Percentiles rank a stretch among this genome's conserved stretches.
Conservation (phyloP, 768 basidiomycete genomes). For the Russula foetens region DNA sequence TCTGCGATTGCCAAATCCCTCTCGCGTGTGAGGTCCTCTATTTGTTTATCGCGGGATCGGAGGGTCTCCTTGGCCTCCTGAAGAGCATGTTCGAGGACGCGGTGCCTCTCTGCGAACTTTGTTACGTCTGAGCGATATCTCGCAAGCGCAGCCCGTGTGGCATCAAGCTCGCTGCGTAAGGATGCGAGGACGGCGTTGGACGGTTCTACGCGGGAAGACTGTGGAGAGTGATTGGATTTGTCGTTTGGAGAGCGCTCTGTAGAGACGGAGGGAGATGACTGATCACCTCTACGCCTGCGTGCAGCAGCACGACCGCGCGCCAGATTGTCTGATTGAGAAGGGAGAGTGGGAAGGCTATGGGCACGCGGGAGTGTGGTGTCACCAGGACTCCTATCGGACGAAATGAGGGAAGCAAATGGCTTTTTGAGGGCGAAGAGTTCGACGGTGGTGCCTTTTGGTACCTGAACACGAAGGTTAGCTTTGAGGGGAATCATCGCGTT, state of each 20-base stretch:
- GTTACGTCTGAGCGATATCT: slow-evolving; percentile 45
- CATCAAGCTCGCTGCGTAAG: slow-evolving; percentile 52
- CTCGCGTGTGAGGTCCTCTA: slow-evolving; percentile 42
- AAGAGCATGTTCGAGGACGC: slow-evolving; percentile 52
- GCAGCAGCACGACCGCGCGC: slow-evolving; percentile 18
- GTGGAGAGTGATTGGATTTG: slow-evolving; percentile 9
- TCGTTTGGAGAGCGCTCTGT: slow-evolving; percentile 15
- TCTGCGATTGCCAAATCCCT: slow-evolving; percentile 19
- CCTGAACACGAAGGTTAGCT: slow-evolving; percentile 21
- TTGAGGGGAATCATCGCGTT: slow-evolving; percentile 16
- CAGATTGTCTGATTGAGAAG: slow-evolving; percentile 19
- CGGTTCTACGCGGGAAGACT: slow-evolving; percentile 10
- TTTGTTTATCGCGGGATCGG: slow-evolving; percentile 48
- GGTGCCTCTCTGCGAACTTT: slow-evolving; percentile 55
- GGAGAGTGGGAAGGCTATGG: slow-evolving; percentile 8
- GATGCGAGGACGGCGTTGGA: slow-evolving; percentile 21
- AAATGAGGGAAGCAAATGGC: slow-evolving; percentile 15
- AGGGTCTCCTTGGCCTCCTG: slow-evolving; percentile 57
- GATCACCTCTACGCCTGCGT: slow-evolving; percentile 20
- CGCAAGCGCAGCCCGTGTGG: slow-evolving; percentile 44
- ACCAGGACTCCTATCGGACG: slow-evolving; percentile 7
- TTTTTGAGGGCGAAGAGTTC: slow-evolving; percentile 20
- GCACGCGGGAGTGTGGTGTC: slow-evolving; percentile 13
- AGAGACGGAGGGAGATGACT: slow-evolving; percentile 18
- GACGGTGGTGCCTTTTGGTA: slow-evolving; percentile 17